phyloP scores from a whole-genome alignment of 2,329 filamentous ascomycete genomes.

The Fusarium scirpi region DNA sequence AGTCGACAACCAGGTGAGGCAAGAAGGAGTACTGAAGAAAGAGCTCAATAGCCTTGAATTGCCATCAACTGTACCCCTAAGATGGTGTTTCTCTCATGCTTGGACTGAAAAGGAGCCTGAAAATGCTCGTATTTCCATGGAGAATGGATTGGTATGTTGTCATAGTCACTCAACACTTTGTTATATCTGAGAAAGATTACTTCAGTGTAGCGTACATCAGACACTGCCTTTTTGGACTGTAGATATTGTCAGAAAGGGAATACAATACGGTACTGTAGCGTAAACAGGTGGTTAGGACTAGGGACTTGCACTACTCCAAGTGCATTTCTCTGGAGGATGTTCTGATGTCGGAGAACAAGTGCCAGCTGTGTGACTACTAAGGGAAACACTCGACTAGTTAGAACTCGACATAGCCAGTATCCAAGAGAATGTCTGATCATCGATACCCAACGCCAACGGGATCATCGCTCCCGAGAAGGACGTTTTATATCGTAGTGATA shows the following conservation, averaged over 20 bases:
- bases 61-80: not conserved
- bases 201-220: too few species aligned
- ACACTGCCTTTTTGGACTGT: too few species aligned
- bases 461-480: not conserved
- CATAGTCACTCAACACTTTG: too few species aligned
- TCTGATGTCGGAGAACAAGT: not conserved
- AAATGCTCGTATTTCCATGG: not conserved
- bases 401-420: not conserved
- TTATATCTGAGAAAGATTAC: too few species aligned
- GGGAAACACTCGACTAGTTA: not conserved
- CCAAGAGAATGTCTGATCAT: not conserved
- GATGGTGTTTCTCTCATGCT: not conserved
- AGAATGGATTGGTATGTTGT: not conserved
- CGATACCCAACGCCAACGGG: not conserved
- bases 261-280: too few species aligned
- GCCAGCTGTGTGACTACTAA: not conserved
- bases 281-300: too few species aligned
- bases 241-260: too few species aligned
- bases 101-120: not conserved
- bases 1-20: too few species aligned
- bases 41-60: not conserved
- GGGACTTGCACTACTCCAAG: not conserved
- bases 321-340: not conserved
- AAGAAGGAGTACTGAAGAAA: not conserved
- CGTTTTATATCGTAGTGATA: not conserved